Base-by-base conservation (phyloP, 2,329 filamentous ascomycete species). In the Monosporascus sp. region DNA sequence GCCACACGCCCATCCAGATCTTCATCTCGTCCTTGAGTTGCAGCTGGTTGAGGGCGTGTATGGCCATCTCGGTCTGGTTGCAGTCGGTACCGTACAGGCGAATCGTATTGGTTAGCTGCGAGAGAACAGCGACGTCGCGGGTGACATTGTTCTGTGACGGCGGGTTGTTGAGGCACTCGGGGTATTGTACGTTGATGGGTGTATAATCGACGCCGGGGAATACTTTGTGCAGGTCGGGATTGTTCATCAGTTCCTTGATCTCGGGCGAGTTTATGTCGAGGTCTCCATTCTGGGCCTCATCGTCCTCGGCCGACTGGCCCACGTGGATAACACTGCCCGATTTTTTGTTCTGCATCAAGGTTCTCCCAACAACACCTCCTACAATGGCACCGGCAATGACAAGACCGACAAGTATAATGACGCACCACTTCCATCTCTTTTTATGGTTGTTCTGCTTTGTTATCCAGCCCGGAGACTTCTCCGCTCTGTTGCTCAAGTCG, bases 151-250 rank as follows among this genome's bases (percentile, higher is more conserved):
- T 96, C 68, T 97, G 93, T 36, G 87, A 92, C 0, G 93, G 88
- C 1, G 89, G 89, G 61, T 86, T 81, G 51, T 79, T 74, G 35
- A 92, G 59, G 70, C 93, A 97, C 39, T 86, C 86, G 3, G 93
- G 93, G 63, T 93, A 97, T 70, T 97, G 92, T 0, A 90, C 85
- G 67, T 95, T 91, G 69, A 94, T 81, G 0, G 93, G 91, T 0
- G 93, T 97, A 69, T 97, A 97, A 72, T 97, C 93, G 73, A 97
- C 89, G 25, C 91, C 93, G 0, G 91, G 89, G 69, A 97, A 97
- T 2, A 97, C 90, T 70, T 90, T 95, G 78, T 96, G 90, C 24
- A 97, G 78, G 58, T 91, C 74, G 0, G 77, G 67, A 70, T 96
- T 96, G 74, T 88, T 86, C 76, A 97, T 77, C 15, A 97, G 77